These are phyloP conservation scores for Colletotrichum orchidophilum DNA, from an alignment of 2,329 filamentous ascomycete genomes.

Conservation along the genomic window DNA sequence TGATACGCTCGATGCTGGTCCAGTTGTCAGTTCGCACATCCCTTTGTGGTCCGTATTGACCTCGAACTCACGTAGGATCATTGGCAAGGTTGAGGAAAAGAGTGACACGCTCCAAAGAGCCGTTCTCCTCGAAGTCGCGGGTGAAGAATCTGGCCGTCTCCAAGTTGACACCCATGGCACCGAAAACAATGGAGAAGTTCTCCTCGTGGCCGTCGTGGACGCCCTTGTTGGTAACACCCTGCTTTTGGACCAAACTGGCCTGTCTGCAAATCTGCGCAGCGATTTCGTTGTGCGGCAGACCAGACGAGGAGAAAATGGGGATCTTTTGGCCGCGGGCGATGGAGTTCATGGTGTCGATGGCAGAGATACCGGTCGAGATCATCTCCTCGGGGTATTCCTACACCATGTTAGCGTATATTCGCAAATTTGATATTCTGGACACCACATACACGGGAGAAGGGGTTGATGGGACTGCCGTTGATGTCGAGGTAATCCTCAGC, in stretches of 20 bases:
- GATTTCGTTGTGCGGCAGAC: constrained; percentile 99
- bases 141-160: constrained; percentile 99
- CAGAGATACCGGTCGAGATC: constrained; percentile 99
- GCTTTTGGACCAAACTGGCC: constrained; percentile 84
- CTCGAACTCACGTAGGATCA: constrained; percentile 84
- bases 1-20: constrained; percentile 95
- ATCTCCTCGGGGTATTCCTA: constrained; percentile 99
- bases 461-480: constrained; percentile 98
- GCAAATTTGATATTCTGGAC: background rate
- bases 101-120: constrained; percentile 95
- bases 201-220: constrained; percentile 97
- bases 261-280: constrained; percentile 99
- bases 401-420: constrained; percentile 33
- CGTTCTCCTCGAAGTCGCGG: constrained; percentile 98
- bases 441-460: constrained; percentile 84
- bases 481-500: constrained; percentile 99
- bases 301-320: constrained; percentile 97
- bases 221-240: constrained; percentile 87
- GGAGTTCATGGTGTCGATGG: constrained; percentile 98
- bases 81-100: constrained; percentile 99
- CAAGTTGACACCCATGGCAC: constrained; percentile 99
- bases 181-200: constrained; percentile 99
- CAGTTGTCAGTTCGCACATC: constrained; percentile 25
- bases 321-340: constrained; percentile 99
- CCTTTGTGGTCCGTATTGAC: too few species aligned